Conservation (phyloP, 1,139 yeast species). For the Saccharomyces hybrid region DNA sequence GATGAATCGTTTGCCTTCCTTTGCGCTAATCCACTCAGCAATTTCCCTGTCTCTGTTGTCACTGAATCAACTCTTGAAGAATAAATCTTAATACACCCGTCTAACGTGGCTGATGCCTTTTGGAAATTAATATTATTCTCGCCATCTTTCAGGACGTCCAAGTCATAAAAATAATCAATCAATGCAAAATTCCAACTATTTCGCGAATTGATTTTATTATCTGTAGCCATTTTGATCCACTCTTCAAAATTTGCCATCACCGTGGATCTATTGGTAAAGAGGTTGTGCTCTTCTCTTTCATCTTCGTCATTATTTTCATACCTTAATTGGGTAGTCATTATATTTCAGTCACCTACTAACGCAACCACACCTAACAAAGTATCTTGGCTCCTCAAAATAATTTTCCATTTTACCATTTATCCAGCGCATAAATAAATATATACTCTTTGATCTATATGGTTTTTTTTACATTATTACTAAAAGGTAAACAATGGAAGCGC, state of each 20-base stretch:
- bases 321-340: slow-evolving; percentile 19
- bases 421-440: too few relatives aligned
- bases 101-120: slow-evolving; percentile 70
- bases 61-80: slow-evolving; percentile 86
- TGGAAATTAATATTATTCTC: slow-evolving; percentile 41
- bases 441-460: slow-evolving; percentile 21
- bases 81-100: slow-evolving; percentile 80
- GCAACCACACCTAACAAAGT: not conserved
- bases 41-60: slow-evolving; percentile 80
- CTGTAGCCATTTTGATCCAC: slow-evolving; percentile 86
- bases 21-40: slow-evolving; percentile 60
- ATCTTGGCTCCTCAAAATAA: too few relatives aligned
- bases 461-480: slow-evolving; percentile 27
- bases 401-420: too few relatives aligned
- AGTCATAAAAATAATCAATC: slow-evolving; percentile 63
- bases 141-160: slow-evolving; percentile 30
- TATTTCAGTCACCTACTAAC: slow-evolving; percentile 2
- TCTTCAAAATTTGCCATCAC: slow-evolving; percentile 73
- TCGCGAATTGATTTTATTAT: slow-evolving; percentile 63
- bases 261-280: slow-evolving; percentile 33
- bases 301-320: slow-evolving; percentile 17
- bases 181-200: slow-evolving; percentile 78
- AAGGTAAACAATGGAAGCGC: not conserved
- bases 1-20: slow-evolving; percentile 10
- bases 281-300: slow-evolving; percentile 20